A percentile compares a stretch with the other conserved stretches of the same genome.
These are phyloP conservation scores for Piromyces finnis DNA, from an alignment of 192 early-diverging fungal genomes.

Conservation along the genomic window DNA sequence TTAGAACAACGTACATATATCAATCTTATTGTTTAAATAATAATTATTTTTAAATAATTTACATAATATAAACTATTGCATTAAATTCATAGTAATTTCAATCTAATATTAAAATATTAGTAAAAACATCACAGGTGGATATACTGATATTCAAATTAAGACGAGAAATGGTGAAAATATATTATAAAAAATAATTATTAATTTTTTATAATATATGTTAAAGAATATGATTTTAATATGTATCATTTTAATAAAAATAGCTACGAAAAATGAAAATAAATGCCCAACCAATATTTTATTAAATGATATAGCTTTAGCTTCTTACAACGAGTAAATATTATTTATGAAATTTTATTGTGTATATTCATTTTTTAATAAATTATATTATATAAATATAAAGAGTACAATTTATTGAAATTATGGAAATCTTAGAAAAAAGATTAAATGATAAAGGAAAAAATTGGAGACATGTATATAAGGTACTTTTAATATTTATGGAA, in stretches of 20 bases:
- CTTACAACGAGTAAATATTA: not conserved
- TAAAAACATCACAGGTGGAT: not conserved
- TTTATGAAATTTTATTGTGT: not conserved
- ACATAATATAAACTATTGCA: too few relatives aligned
- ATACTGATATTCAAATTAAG: not conserved
- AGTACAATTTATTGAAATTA: conserved; percentile 45
- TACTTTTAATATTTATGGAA: too few relatives aligned
- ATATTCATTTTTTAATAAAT: too few relatives aligned
- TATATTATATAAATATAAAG: not conserved
- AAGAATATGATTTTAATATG: too few relatives aligned
- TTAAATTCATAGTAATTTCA: too few relatives aligned
- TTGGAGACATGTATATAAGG: conserved; percentile 98
- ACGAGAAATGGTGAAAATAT: not conserved
- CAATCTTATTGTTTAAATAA: too few relatives aligned
- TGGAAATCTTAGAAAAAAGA: conserved; percentile 96
- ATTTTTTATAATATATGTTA: too few relatives aligned
- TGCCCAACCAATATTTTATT: not conserved
- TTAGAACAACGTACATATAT: not conserved
- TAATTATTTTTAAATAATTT: too few relatives aligned
- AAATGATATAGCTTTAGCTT: not conserved
- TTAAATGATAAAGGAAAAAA: conserved; percentile 94
- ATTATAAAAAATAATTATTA: too few relatives aligned
- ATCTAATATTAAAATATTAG: not conserved
- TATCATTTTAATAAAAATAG: not conserved
- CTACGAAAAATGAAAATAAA: not conserved